Percentiles rank a stretch among this genome's conserved stretches.
Evolutionary conservation across 2,329 filamentous ascomycete genomes (phyloP).

Genomic region (Colletotrichum lentis): DNA sequence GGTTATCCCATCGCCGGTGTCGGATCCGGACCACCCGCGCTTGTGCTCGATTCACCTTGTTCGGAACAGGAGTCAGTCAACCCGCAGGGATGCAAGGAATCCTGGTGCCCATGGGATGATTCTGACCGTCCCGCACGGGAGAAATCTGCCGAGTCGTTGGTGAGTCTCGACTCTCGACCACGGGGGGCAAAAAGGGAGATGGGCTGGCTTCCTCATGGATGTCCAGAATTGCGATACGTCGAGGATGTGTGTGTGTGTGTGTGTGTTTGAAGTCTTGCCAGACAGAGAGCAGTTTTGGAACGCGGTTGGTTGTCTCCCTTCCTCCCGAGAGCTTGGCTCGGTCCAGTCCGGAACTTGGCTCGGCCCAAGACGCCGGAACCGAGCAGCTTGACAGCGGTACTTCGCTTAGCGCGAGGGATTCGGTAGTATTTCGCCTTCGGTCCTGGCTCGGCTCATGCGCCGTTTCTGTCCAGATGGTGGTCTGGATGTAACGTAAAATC

Average conservation of each 20-base stretch:
- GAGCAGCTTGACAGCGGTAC: background rate
- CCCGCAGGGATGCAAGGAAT: background rate
- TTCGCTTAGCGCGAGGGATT: background rate
- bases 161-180: background rate
- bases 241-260: too few species aligned
- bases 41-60: background rate
- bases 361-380: conserved; percentile 6
- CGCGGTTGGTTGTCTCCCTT: background rate
- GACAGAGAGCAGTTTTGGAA: conserved; percentile 22
- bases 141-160: background rate
- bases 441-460: conserved; percentile 23
- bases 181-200: background rate
- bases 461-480: background rate
- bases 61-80: background rate
- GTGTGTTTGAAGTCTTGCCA: too few species aligned
- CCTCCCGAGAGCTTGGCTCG: too few species aligned
- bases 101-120: background rate
- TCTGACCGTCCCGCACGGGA: conserved; percentile 6
- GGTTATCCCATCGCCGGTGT: conserved; percentile 5
- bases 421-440: too few species aligned
- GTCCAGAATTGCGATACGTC: conserved; percentile 21
- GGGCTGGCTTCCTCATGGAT: conserved; percentile 13
- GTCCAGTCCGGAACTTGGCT: conserved; percentile 12
- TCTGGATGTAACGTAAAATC: conserved; percentile 17
- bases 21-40: conserved; percentile 16